These are phyloP conservation scores for Lipomyces spencermartinsiae DNA, from an alignment of 805 yeast species.

Conservation along the genomic window DNA sequence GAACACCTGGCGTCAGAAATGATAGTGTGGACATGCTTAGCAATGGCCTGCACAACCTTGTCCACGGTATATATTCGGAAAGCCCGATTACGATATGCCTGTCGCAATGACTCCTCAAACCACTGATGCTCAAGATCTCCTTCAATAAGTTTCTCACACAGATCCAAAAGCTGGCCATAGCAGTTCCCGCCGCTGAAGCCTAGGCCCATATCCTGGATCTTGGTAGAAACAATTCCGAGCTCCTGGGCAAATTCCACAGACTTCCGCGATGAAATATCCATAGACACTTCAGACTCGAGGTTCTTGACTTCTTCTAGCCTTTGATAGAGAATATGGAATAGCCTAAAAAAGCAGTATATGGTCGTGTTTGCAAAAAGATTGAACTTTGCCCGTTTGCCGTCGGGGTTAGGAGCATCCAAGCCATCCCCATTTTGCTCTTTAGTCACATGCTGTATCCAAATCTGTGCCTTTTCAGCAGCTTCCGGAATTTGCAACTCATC, in stretches of 20 bases:
- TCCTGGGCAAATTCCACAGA: slow-evolving; percentile 77
- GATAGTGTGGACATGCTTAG: slow-evolving; percentile 86
- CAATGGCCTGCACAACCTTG: slow-evolving; percentile 81
- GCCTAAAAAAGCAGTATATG: slow-evolving; percentile 87
- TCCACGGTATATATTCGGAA: slow-evolving; percentile 92
- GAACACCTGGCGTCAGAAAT: slow-evolving; percentile 80
- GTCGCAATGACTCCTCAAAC: slow-evolving; percentile 95
- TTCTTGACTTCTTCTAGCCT: slow-evolving; percentile 79
- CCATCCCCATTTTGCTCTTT: slow-evolving; percentile 40
- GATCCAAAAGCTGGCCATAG: slow-evolving; percentile 75
- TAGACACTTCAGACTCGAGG: slow-evolving; percentile 71
- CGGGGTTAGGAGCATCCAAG: slow-evolving; percentile 41
- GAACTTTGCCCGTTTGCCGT: slow-evolving; percentile 50
- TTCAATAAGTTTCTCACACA: slow-evolving; percentile 79
- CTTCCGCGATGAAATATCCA: slow-evolving; percentile 62
- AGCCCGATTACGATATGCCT: slow-evolving; percentile 92
- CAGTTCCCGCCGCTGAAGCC: slow-evolving; percentile 55
- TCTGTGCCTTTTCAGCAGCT: slow-evolving; percentile 39
- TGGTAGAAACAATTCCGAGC: slow-evolving; percentile 78
- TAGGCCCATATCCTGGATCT: slow-evolving; percentile 80
- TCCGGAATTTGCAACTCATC: slow-evolving; percentile 29
- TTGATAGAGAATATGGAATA: slow-evolving; percentile 78
- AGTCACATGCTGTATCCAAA: slow-evolving; percentile 44
- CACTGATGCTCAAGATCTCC: slow-evolving; percentile 92
- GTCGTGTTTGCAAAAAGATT: slow-evolving; percentile 89